These are phyloP conservation scores for Conticribra weissflogii DNA, from an alignment of 108 stramenopile species.

Conservation along the genomic window DNA sequence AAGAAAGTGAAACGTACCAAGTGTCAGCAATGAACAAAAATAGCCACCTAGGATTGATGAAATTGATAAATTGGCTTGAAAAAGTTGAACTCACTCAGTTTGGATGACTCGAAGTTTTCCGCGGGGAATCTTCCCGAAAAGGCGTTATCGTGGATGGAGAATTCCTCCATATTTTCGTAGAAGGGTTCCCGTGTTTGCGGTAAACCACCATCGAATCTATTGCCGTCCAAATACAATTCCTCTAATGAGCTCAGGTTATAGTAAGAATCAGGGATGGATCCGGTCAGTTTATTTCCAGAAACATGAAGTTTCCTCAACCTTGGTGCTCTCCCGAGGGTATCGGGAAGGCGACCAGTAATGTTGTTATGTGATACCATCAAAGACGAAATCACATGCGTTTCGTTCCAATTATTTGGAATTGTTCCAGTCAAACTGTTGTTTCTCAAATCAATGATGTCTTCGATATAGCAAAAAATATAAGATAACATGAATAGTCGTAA, in stretches of 20 bases:
- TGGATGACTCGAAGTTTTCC: conserved; percentile 29
- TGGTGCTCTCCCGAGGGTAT: not conserved
- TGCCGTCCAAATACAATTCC: conserved; percentile 20
- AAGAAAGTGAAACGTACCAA: not conserved
- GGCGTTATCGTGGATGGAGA: conserved; percentile 25
- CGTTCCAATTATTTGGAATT: conserved; percentile 2
- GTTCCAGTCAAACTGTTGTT: conserved; percentile 2
- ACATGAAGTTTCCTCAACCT: not conserved
- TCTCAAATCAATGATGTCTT: not conserved
- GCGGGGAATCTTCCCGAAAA: conserved; percentile 32
- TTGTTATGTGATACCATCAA: conserved; percentile 3
- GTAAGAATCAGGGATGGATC: conserved; percentile 15
- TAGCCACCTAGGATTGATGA: not conserved
- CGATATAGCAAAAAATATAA: not conserved
- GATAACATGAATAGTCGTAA: not conserved
- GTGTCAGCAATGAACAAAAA: not conserved
- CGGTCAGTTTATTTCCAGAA: not conserved
- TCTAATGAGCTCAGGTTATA: conserved; percentile 15
- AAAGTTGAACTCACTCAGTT: conserved; percentile 15
- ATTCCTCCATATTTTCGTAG: conserved; percentile 18
- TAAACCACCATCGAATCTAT: conserved; percentile 10
- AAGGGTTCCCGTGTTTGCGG: conserved; percentile 16
- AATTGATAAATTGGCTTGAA: not conserved
- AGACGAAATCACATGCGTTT: not conserved
- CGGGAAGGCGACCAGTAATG: conserved; percentile 2